These are phyloP conservation scores for Planoprotostelium fungivorum DNA, from an alignment of 78 protist species.

Conservation along the genomic window DNA sequence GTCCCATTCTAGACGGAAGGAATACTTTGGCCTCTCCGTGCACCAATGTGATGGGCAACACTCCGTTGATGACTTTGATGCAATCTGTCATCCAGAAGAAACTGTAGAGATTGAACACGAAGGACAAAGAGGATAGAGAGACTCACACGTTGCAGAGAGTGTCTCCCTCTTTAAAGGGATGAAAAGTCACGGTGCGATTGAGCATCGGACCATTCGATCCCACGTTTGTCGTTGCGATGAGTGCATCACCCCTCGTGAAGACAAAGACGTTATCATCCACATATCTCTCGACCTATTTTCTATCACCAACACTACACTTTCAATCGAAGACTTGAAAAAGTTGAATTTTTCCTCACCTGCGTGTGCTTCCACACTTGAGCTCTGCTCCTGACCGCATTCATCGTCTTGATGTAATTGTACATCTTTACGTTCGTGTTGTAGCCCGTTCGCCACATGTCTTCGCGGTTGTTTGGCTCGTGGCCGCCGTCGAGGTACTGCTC, in stretches of 20 bases:
- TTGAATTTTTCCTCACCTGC: constrained; percentile 4
- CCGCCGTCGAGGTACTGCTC: constrained; percentile 82
- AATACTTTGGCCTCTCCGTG: too few species aligned
- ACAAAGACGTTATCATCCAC: constrained; percentile 61
- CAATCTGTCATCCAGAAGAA: too few species aligned
- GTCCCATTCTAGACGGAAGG: too few species aligned
- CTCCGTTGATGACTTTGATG: too few species aligned
- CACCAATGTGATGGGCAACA: too few species aligned
- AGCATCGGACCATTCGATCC: constrained; percentile 13
- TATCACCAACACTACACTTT: not conserved
- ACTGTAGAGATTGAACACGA: too few species aligned
- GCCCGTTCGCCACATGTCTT: constrained; percentile 74
- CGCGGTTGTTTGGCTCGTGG: constrained; percentile 77
- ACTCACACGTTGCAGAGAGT: not conserved
- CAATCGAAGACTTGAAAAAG: not conserved
- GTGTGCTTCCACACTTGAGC: constrained; percentile 2
- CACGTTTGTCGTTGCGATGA: constrained; percentile 78
- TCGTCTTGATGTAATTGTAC: too few species aligned
- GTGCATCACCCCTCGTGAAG: constrained; percentile 59
- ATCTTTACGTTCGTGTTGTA: constrained; percentile 25
- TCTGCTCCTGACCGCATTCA: too few species aligned
- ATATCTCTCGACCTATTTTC: constrained; percentile 26
- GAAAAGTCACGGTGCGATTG: not conserved
- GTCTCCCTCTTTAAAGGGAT: not conserved
- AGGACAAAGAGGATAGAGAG: too few species aligned